phyloP scores from a whole-genome alignment of 202 grass and related monocot genomes.

The Eragrostis tef region DNA sequence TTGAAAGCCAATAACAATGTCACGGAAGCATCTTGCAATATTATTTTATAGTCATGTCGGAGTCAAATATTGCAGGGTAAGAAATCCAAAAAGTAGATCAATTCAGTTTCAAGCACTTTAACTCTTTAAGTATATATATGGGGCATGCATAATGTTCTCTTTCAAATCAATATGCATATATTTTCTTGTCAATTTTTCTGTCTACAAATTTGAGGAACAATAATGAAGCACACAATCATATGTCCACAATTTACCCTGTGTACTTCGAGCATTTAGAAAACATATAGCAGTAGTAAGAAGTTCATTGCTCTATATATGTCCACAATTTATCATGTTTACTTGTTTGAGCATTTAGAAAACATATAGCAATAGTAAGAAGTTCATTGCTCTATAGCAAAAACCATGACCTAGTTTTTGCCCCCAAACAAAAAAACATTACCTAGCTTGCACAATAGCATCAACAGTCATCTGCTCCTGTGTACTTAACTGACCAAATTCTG shows the following conservation, averaged over 20 bases:
- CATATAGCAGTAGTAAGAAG: no score
- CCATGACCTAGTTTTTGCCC: background rate
- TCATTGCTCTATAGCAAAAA: slow-evolving; percentile 26
- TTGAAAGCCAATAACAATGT: background rate
- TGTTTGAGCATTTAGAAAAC: background rate
- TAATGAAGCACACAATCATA: slow-evolving; percentile 26
- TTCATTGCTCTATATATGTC: no score
- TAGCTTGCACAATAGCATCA: slow-evolving; percentile 82
- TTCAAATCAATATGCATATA: background rate
- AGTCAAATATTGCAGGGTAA: slow-evolving; percentile 19
- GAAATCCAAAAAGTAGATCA: slow-evolving; percentile 7
- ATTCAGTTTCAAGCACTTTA: slow-evolving; percentile 17
- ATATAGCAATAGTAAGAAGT: slow-evolving; percentile 28
- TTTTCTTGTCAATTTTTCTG: background rate
- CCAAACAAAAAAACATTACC: slow-evolving; percentile 45
- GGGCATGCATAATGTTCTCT: background rate
- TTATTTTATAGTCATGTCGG: slow-evolving; percentile 5
- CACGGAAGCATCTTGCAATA: background rate
- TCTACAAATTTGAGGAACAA: background rate
- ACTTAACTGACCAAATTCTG: slow-evolving; percentile 75
- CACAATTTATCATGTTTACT: background rate
- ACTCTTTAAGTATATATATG: background rate
- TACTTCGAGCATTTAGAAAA: background rate
- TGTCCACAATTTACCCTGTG: background rate
- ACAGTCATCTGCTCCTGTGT: slow-evolving; percentile 84